Evolutionary conservation across 1,139 yeast species (phyloP).

Genomic region (Candida tetrigidarum): DNA sequence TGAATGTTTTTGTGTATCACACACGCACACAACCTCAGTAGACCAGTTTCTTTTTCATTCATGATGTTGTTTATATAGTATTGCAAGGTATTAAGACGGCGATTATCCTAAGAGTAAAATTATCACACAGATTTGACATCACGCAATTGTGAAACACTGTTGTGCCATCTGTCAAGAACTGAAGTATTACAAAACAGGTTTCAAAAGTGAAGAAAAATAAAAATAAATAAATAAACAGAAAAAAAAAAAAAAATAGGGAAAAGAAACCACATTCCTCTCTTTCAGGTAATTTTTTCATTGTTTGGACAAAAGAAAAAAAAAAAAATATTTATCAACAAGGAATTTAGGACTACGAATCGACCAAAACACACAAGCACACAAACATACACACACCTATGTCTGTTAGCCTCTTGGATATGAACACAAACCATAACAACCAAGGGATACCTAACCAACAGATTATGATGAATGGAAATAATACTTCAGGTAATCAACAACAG

Average conservation of each 20-base stretch:
- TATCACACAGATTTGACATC: too few relatives aligned
- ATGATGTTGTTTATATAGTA: too few relatives aligned
- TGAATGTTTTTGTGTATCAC: too few relatives aligned
- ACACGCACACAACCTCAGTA: too few relatives aligned
- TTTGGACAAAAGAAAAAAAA: conserved; percentile 3
- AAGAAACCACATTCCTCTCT: not conserved
- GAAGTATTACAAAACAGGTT: not conserved
- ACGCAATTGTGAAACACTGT: too few relatives aligned
- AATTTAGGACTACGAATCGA: not conserved
- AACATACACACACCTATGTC: conserved; percentile 1
- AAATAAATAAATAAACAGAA: not conserved
- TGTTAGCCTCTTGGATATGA: conserved; percentile 5
- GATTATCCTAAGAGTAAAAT: too few relatives aligned
- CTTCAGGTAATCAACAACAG: conserved; percentile 17
- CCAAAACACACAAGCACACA: too few relatives aligned
- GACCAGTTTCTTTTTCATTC: too few relatives aligned
- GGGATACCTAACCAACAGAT: conserved; percentile 4
- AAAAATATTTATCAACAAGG: conserved; percentile 1
- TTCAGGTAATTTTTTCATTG: conserved; percentile 1
- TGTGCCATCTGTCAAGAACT: conserved; percentile 1
- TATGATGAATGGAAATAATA: conserved; percentile 7
- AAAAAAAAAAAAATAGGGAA: not conserved
- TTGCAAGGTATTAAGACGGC: too few relatives aligned
- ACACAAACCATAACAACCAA: conserved; percentile 3
- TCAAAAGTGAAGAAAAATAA: not conserved